Base-by-base conservation (phyloP, 352 stramenopile species). In the Phytopythium litorale region DNA sequence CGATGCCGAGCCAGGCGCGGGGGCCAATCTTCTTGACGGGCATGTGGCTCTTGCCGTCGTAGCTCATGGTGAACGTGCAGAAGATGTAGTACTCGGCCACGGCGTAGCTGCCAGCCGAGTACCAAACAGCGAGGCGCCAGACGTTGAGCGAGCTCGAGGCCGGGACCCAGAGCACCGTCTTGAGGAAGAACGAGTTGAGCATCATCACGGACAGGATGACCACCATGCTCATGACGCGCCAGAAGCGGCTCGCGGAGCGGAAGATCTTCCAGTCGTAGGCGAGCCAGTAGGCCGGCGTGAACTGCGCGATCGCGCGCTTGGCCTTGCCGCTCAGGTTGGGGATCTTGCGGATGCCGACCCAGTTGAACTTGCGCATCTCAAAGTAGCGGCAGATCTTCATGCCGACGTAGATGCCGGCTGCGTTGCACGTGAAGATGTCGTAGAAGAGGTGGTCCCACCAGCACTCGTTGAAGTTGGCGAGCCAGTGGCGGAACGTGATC, bases 101-200 rank as follows among this genome's bases (percentile, higher is more conserved):
- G 4, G 88, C 88, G 53, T 94, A 94, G 66, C 83, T 94, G 30
- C 87, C 88, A 42, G 85, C 84, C n/a, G 81, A 89, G 71, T 94
- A 94, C 84, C 85, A 94, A 28, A 94, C 82, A 0, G 67, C 58
- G 32, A 96, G 71, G 33, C 88, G 84, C 56, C 83, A 89, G 13
- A 94, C 77, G 61, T 96, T 96, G 33, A 95, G 70, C 55, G 75
- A 80, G 60, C 80, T 93, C 46, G 84, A 92, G 23, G 84, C 79
- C 37, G 88, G 88, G 49, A 97, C 86, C 78, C 92, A 96, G 19
- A 97, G 75, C 68, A 96, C 88, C 30, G 91, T 96, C 79, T 97
- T 96, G 56, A 98, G 83, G 79, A 98, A 97, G 74, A 98, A 98
- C 67, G 92, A 97, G 78, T 98, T 98, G 60, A 98, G 81, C 88